Evolutionary conservation across 2,329 filamentous ascomycete genomes (phyloP), one percentile per base, ranked within the genome.

Genomic region (Apiospora malaysiana): DNA sequence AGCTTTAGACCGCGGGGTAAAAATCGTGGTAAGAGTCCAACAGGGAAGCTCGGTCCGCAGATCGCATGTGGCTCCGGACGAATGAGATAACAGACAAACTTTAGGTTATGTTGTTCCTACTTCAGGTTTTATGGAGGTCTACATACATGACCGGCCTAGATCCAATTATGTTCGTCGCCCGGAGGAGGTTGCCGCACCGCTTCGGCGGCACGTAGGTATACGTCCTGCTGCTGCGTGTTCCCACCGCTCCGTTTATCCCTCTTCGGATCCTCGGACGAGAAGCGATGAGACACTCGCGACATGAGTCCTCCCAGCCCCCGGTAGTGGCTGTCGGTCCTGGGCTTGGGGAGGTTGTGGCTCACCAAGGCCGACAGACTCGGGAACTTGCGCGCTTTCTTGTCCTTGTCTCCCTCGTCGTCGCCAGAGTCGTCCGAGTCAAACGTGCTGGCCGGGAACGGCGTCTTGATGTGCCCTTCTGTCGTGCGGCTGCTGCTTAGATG

Each of bases 341-440:
- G 9, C 18, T 63, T 63, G 56, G 10, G 9, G 6, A 40, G 56
- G 56, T n/a, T 63, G 18, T 63, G 56, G 32, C 56, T n/a, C 32
- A 63, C 56, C 1, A 63, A 14, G 9, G 56, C 56, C 56, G 56
- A 63, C 56, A 63, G 32, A 14, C 56, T 63, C 8, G 56, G 56
- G 56, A 63, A 63, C 27, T 40, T 63, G 2, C 56, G 56, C 1
- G 7, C 56, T 47, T 27, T 63, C 56, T 63, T 63, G 1, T 71
- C 45, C 56, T 63, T 63, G 1, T 71, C 45, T 16, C 59, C 69
- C 40, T 68, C 49, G 21, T 66, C 59, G 51, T 56, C 71, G 32
- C 72, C 72, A 42, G 69, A 68, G 37, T 73, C 72, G 59, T 75
- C 73, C 10, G 74, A 70, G 37, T 77, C 75, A 45, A 75, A 77